Conservation (phyloP, 1,284 basidiomycete genomes). For the Malassezia caprae region DNA sequence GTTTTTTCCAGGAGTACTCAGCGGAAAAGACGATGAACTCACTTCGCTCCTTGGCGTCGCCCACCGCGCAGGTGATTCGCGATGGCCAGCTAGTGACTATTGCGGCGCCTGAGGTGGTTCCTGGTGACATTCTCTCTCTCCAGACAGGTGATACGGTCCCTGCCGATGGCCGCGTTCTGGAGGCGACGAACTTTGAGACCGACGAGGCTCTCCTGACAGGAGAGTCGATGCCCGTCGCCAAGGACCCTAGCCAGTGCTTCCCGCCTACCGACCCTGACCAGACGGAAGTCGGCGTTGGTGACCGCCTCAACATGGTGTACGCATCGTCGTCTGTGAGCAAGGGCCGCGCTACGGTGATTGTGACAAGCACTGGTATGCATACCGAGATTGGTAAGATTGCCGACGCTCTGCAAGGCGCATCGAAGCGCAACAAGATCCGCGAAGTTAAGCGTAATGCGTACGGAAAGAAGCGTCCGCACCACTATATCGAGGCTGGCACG, state of each 20-base stretch:
- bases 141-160: slow-evolving; percentile 42
- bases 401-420: slow-evolving; percentile 38
- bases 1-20: slow-evolving; percentile 55
- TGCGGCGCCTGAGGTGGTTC: slow-evolving; percentile 57
- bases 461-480: slow-evolving; percentile 47
- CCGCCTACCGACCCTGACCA: slow-evolving; percentile 19
- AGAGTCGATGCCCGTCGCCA: slow-evolving; percentile 59
- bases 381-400: slow-evolving; percentile 47
- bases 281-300: slow-evolving; percentile 51
- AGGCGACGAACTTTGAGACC: slow-evolving; percentile 48
- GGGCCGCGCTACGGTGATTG: slow-evolving; percentile 57
- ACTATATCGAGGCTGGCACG: slow-evolving; percentile 48
- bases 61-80: slow-evolving; percentile 58
- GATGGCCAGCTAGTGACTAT: slow-evolving; percentile 53
- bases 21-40: slow-evolving; percentile 58
- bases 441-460: slow-evolving; percentile 53
- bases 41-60: slow-evolving; percentile 56
- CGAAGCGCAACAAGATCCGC: slow-evolving; percentile 37
- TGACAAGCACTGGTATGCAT: slow-evolving; percentile 58
- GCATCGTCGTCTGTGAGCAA: slow-evolving; percentile 60
- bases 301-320: slow-evolving; percentile 57
- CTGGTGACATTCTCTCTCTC: slow-evolving; percentile 50
- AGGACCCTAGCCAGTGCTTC: slow-evolving; percentile 49
- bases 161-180: slow-evolving; percentile 42
- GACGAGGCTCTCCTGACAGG: slow-evolving; percentile 65